These are phyloP conservation scores for Elsinoe fawcettii DNA, from an alignment of 2,329 filamentous ascomycete genomes.

Conservation along the genomic window DNA sequence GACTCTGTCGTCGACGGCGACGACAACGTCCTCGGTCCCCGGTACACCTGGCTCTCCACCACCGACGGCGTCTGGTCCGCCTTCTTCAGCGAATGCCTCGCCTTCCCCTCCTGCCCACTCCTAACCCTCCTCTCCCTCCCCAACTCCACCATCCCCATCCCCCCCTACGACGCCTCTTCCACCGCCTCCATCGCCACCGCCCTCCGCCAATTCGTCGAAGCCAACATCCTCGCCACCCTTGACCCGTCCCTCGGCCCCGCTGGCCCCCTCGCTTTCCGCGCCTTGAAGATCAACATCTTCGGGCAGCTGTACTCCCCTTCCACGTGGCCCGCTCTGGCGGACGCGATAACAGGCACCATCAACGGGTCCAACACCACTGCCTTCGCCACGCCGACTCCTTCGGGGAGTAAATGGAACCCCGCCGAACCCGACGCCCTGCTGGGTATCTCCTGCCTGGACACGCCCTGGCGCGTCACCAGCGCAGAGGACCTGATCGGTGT, in stretches of 20 bases:
- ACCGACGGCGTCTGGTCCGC: conserved; percentile 36
- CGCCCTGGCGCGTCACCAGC: not conserved
- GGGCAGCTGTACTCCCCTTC: not conserved
- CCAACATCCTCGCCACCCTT: not conserved
- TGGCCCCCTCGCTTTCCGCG: not conserved
- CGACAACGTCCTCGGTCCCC: conserved; percentile 25
- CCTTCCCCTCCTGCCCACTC: conserved; percentile 29
- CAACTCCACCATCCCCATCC: not conserved
- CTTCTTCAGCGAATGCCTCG: conserved; percentile 40
- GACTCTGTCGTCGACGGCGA: conserved; percentile 41
- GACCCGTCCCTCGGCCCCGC: not conserved
- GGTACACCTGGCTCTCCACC: conserved; percentile 26
- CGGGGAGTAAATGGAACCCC: conserved; percentile 31
- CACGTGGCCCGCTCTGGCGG: not conserved
- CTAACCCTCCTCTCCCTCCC: conserved; percentile 34
- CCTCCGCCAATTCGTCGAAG: not conserved
- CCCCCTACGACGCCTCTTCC: not conserved
- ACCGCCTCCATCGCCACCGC: not conserved
- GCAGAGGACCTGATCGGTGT: not conserved
- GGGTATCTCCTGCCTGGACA: not conserved
- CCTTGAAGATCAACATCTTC: not conserved
- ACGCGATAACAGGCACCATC: not conserved
- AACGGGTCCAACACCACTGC: not conserved
- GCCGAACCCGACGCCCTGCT: not conserved
- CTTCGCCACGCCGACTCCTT: conserved; percentile 24